Conservation (phyloP, 768 basidiomycete genomes). For the Austroboletus eburneus region DNA sequence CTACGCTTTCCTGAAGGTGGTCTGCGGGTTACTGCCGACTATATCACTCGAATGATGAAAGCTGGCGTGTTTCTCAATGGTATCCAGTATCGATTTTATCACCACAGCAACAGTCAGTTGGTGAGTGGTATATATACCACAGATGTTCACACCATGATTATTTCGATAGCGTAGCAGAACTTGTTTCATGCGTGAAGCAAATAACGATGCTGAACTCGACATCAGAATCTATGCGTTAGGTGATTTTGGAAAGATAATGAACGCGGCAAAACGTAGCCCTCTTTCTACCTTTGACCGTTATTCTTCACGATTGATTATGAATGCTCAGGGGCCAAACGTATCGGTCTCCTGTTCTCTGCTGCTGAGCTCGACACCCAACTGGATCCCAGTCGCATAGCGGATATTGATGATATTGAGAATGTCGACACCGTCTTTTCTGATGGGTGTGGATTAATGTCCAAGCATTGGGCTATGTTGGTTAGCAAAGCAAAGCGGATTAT, state of each 20-base stretch:
- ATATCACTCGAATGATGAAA: constrained; percentile 52
- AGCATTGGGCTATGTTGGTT: constrained; percentile 45
- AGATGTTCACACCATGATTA: constrained; percentile 3
- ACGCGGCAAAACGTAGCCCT: constrained; percentile 52
- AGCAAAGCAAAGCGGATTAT: constrained; percentile 52
- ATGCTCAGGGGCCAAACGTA: constrained; percentile 59
- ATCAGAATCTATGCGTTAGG: constrained; percentile 53
- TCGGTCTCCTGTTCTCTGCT: constrained; percentile 62
- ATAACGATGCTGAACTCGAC: constrained; percentile 53
- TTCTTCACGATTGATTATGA: neutral
- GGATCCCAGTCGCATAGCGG: constrained; percentile 44
- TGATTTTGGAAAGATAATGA: constrained; percentile 59
- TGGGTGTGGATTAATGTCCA: constrained; percentile 64
- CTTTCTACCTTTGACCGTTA: constrained; percentile 1
- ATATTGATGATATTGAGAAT: constrained; percentile 56
- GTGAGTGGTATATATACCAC: constrained; percentile 29
- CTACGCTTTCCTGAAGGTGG: constrained; percentile 54
- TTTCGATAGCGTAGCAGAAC: constrained; percentile 51
- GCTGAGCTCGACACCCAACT: constrained; percentile 56
- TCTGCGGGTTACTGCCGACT: constrained; percentile 47
- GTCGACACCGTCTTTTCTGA: constrained; percentile 62
- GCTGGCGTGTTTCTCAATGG: constrained; percentile 54
- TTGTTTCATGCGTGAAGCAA: constrained; percentile 57
- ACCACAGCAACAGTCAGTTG: constrained; percentile 68
- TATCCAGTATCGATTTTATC: constrained; percentile 63